These are phyloP conservation scores for Barnettozyma botsteinii DNA, from an alignment of 805 yeast species.

Conservation along the genomic window DNA sequence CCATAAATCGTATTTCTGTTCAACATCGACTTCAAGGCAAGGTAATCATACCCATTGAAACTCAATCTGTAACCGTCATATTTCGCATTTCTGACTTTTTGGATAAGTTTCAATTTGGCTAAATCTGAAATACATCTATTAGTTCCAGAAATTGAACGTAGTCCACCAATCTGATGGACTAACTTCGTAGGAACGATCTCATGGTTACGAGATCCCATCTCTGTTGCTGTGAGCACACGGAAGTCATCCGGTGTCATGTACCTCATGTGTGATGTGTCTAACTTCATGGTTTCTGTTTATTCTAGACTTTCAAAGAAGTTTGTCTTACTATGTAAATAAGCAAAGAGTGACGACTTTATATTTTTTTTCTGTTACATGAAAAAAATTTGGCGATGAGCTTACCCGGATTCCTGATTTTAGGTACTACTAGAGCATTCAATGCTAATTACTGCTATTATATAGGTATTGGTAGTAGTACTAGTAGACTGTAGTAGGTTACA, in stretches of 20 bases:
- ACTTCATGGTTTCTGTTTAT: slow-evolving; percentile 57
- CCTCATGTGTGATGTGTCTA: slow-evolving; percentile 91
- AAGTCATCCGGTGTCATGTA: slow-evolving; percentile 89
- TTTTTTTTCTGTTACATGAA: too few relatives aligned
- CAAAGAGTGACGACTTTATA: too few relatives aligned
- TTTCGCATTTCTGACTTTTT: slow-evolving; percentile 80
- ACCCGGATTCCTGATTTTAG: too few relatives aligned
- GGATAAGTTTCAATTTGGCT: slow-evolving; percentile 77
- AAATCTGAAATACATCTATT: slow-evolving; percentile 75
- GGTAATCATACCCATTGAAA: slow-evolving; percentile 85
- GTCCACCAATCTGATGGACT: slow-evolving; percentile 74
- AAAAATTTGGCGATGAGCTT: background rate
- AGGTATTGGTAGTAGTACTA: too few relatives aligned
- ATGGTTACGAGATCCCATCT: slow-evolving; percentile 86
- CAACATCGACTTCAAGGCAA: slow-evolving; percentile 81
- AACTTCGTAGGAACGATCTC: slow-evolving; percentile 88
- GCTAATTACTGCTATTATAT: too few relatives aligned
- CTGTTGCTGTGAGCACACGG: slow-evolving; percentile 82
- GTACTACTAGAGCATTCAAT: too few relatives aligned
- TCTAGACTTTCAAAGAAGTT: too few relatives aligned
- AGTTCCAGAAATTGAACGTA: slow-evolving; percentile 71
- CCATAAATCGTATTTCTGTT: slow-evolving; percentile 69
- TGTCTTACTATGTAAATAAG: too few relatives aligned
- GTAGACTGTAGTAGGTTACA: too few relatives aligned
- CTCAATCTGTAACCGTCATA: slow-evolving; percentile 93